Conservation (phyloP, 2,329 filamentous ascomycete species). For the Talaromyces amestolkiae region DNA sequence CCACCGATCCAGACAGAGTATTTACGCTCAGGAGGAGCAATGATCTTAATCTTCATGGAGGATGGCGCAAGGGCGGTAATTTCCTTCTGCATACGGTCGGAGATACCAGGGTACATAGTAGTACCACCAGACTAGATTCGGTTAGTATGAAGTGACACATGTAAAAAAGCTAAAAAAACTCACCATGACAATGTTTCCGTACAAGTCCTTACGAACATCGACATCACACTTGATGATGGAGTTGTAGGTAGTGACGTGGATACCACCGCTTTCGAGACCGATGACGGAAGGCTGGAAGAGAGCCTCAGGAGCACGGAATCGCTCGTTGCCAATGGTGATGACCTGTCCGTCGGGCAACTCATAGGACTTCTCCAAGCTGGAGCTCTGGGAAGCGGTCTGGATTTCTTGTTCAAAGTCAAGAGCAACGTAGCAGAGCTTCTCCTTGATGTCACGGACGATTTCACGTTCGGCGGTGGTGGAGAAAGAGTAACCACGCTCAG, state of each 20-base stretch:
- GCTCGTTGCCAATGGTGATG: constrained; percentile 99
- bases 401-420: constrained; percentile 99
- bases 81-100: constrained; percentile 99
- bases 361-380: constrained; percentile 99
- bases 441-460: constrained; percentile 99
- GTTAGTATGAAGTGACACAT: constrained; percentile 18
- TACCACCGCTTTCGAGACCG: constrained; percentile 97
- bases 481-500: constrained; percentile 99
- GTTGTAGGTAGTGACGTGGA: constrained; percentile 99
- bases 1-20: constrained; percentile 99
- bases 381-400: constrained; percentile 98
- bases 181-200: constrained; percentile 99
- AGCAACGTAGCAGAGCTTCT: constrained; percentile 99
- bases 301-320: constrained; percentile 99
- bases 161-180: constrained; percentile 39
- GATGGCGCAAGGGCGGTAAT: constrained; percentile 98
- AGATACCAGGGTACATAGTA: constrained; percentile 99
- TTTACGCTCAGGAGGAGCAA: constrained; percentile 99
- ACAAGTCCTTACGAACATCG: constrained; percentile 99
- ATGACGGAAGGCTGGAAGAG: constrained; percentile 98
- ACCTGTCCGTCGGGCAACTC: constrained; percentile 99
- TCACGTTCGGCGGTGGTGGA: constrained; percentile 99
- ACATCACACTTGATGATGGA: constrained; percentile 99
- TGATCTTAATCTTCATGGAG: constrained; percentile 99
- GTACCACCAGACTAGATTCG: constrained; percentile 88